Conservation (phyloP, 345 rosid genomes). For the Salix udensis region DNA sequence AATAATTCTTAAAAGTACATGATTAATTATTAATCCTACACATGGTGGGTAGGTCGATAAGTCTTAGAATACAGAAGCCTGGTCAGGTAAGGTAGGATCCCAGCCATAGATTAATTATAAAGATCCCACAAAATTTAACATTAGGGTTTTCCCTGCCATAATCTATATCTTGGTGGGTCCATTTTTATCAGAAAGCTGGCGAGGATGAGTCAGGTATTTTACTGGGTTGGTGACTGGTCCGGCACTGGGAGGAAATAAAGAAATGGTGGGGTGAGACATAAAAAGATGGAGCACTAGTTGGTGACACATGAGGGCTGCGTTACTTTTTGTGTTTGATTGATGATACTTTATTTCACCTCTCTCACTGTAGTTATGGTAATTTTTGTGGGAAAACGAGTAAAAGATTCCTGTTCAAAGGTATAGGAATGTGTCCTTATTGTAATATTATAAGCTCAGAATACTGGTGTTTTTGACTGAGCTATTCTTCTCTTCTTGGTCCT, state of each 20-base stretch:
- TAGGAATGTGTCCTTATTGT: conserved; percentile 1
- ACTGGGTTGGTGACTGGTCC: conserved; percentile 9
- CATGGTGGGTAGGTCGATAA: conserved; percentile 10
- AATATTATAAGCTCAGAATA: background rate
- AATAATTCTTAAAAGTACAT: background rate
- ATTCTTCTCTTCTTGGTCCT: background rate
- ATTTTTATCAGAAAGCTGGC: background rate
- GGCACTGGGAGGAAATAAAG: conserved; percentile 8
- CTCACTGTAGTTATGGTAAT: background rate
- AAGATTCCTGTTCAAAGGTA: conserved; percentile 32
- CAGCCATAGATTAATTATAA: background rate
- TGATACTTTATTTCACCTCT: conserved; percentile 10
- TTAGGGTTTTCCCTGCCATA: too few relatives aligned
- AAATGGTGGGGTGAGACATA: conserved; percentile 7
- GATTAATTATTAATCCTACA: conserved; percentile 7
- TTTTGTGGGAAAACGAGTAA: conserved; percentile 34
- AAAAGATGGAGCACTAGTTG: conserved; percentile 37
- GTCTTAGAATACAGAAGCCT: background rate
- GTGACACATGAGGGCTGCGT: conserved; percentile 18
- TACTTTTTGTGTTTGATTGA: conserved; percentile 1
- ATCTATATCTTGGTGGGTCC: background rate
- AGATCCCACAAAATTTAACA: background rate
- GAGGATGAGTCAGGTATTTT: background rate
- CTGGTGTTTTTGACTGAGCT: background rate
- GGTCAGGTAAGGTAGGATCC: background rate